Evolutionary conservation across 495 filamentous ascomycete species (phyloP), one percentile per base, ranked within the genome.

Genomic region (Podospora australis): DNA sequence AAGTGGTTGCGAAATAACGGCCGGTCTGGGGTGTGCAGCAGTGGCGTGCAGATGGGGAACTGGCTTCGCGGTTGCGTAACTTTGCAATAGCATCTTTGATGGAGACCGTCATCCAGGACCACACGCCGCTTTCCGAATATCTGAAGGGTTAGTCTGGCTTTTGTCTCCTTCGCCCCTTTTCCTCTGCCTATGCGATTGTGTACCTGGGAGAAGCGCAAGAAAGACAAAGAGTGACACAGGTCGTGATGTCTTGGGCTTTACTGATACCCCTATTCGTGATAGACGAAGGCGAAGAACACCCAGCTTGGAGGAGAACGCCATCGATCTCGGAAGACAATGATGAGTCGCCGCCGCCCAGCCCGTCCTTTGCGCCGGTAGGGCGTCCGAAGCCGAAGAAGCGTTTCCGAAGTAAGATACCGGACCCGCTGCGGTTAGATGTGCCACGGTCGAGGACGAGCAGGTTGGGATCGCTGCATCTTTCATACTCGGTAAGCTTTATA

Each of bases 81-180:
- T 53, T 28, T 46, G 44, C 59, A 60, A 60, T 63, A 63, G 52
- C 58, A 52, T 47, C 54, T 58, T 57, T 55, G 68, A 98, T 97
- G 92, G 92, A 96, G 78, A 83, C 87, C 57, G 74, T 96, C 54
- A 81, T 96, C 57, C 88, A 84, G 70, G 85, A 92, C 69, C 82
- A 90, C 65, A 88, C 89, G 57, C 92, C 92, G 50, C 75, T 97
- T 70, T 89, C 88, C 62, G 84, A 87, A 53, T 96, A 95, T 72
- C 81, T 98, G 49, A 85, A 95, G 78, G 92, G 91, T 96, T 64
- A 53, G 70, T 64, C 13, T 20, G 11, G 20, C 44, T 40, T 25
- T 16, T 26, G 40, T 23, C 35, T 26, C 5, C 26, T 25, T 39
- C 30, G 35, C 17, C 22, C 30, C 21, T 32, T 3, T 43, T 13